Conservation (phyloP, 129 eudicot species). For the Helichrysum umbraculigerum region DNA sequence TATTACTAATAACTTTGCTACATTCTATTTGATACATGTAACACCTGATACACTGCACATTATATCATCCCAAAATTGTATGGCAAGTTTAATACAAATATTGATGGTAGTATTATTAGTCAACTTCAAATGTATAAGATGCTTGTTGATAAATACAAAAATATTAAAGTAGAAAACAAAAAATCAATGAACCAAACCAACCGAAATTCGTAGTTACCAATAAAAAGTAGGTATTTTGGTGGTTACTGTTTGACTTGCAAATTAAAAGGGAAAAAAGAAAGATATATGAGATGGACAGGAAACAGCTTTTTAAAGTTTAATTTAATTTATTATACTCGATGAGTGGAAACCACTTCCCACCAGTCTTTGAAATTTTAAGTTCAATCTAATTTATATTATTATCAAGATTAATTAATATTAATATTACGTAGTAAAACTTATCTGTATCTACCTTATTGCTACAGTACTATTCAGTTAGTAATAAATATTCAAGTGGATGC, state of each 20-base stretch:
- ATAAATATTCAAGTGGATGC: not conserved
- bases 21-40: too few species aligned
- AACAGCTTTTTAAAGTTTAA: slow-evolving; percentile 8
- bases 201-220: too few species aligned
- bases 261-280: not conserved
- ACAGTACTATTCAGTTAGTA: not conserved
- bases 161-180: too few species aligned
- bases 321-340: slow-evolving; percentile 7
- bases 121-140: not conserved
- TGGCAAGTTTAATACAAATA: too few species aligned
- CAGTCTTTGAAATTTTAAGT: slow-evolving; percentile 24
- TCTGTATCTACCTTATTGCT: not conserved
- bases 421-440: too few species aligned
- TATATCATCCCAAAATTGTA: too few species aligned
- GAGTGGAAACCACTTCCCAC: slow-evolving; percentile 25
- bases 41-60: too few species aligned
- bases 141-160: too few species aligned
- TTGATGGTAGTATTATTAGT: too few species aligned
- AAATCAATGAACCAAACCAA: too few species aligned
- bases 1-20: too few species aligned
- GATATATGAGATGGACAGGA: not conserved
- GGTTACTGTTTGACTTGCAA: not conserved
- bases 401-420: slow-evolving; percentile 1
- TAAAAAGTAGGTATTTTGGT: not conserved
- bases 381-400: not conserved